Evolutionary conservation across 192 early-diverging fungal species (phyloP), one percentile per base, ranked within the genome.

Genomic region (Coemansia asiatica): DNA sequence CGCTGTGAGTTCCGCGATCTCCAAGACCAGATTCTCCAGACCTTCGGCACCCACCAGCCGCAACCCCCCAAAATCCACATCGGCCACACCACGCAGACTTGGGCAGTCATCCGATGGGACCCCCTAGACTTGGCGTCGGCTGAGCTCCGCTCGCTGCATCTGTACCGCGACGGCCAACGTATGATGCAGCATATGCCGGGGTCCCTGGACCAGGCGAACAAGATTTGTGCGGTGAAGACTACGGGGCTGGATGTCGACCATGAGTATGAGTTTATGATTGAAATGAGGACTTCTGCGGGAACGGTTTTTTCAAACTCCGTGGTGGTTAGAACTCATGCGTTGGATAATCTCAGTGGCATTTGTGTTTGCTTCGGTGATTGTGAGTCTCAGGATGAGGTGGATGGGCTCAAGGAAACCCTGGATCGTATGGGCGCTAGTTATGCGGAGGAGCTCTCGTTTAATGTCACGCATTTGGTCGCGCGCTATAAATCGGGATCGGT

Each of bases 321-420:
- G 19, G 78, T 67, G 4, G 83, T 89, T 38, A 87, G 83, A 61
- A 99, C 97, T 6, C 97, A 99, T 73, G 84, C 90, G 29, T 82
- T 99, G 76, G 95, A 98, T 48, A 98, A 99, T 72, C 85, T 99
- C 31, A 97, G 93, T n/a, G 97, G 97, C 18, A 94, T 97, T 63
- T 87, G 91, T 66, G 91, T 97, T 23, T 92, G 91, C 71, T 99
- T 99, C 85, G 97, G 97, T 33, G 85, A 84, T 4, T 94, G 96
- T 71, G 90, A 92, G 61, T 81, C 85, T 21, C 89, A 90, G 36
- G 83, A 83, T 12, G 93, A 92, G 22, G 74, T 90, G 25, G 87
- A 87, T 40, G 84, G 87, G 44, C 84, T 98, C 62, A 91, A 93
- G 67, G 87, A 85, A 31, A 68, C 89, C 1, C 59, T 97, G 29